Evolutionary conservation across 495 filamentous ascomycete genomes (phyloP).

Genomic region (Daldinia bambusicola): DNA sequence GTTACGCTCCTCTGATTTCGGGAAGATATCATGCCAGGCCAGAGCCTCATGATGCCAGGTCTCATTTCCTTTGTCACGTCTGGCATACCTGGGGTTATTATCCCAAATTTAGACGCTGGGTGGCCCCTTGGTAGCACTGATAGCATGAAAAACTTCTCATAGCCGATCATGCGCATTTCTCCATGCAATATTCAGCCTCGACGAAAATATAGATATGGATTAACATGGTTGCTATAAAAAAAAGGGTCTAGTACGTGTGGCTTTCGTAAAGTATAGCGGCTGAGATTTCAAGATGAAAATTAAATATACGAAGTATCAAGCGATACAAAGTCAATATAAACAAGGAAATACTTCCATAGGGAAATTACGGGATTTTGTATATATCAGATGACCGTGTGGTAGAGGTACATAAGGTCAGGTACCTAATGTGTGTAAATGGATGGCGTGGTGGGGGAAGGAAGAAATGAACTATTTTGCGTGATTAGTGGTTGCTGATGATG

Average conservation of each 20-base stretch:
- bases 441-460: slow-evolving; percentile 31
- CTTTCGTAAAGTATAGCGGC: too few relatives aligned
- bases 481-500: slow-evolving; percentile 34
- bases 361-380: slow-evolving; percentile 3
- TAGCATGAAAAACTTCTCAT: slow-evolving; percentile 3
- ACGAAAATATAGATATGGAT: slow-evolving; percentile 6
- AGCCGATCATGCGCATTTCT: slow-evolving; percentile 16
- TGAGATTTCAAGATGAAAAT: too few relatives aligned
- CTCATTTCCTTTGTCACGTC: background rate
- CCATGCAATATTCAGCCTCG: slow-evolving; percentile 24
- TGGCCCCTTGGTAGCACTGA: too few relatives aligned
- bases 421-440: slow-evolving; percentile 16
- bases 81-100: slow-evolving; percentile 2
- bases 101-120: background rate
- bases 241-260: too few relatives aligned
- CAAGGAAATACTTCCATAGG: background rate
- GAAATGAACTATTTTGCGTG: slow-evolving; percentile 31
- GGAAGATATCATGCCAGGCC: slow-evolving; percentile 10
- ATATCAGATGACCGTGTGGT: slow-evolving; percentile 35
- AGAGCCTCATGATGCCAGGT: background rate
- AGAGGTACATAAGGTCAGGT: too few relatives aligned
- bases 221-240: background rate
- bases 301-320: background rate
- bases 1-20: background rate
- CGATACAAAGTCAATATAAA: background rate